These are phyloP conservation scores for Neoarthrinium moseri DNA, from an alignment of 2,329 filamentous ascomycete genomes.

Conservation along the genomic window DNA sequence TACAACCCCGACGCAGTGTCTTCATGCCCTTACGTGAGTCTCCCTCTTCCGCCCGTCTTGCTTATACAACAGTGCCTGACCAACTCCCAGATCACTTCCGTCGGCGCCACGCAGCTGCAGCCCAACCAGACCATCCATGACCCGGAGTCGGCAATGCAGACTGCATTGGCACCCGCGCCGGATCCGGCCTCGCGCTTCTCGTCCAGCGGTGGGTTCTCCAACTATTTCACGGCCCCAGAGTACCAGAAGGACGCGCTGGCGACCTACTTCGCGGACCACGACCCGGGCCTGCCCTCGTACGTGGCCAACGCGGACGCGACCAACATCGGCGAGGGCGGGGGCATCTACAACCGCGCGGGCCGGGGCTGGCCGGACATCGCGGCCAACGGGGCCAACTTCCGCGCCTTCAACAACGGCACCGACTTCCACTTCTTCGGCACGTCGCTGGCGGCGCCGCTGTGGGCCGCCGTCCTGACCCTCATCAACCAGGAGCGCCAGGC, in stretches of 20 bases:
- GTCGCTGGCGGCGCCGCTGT: conserved; percentile 16
- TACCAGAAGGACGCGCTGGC: conserved; percentile 43
- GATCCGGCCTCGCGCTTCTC: conserved; percentile 10
- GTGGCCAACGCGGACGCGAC: conserved; percentile 24
- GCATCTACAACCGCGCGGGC: conserved; percentile 29
- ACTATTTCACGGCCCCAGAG: conserved; percentile 34
- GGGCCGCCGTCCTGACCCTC: conserved; percentile 18
- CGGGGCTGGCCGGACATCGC: conserved; percentile 35
- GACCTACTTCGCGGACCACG: conserved; percentile 35
- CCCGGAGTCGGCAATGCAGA: not conserved
- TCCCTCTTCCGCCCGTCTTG: conserved; percentile 32
- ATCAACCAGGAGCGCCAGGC: conserved; percentile 14
- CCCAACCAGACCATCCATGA: conserved; percentile 1
- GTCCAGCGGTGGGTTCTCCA: conserved; percentile 32
- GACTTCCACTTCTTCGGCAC: conserved; percentile 14
- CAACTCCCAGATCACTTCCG: conserved; percentile 37
- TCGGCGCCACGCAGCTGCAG: conserved; percentile 44
- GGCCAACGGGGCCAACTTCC: conserved; percentile 50
- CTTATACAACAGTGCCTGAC: conserved; percentile 34
- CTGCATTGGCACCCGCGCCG: not conserved
- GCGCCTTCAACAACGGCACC: conserved; percentile 9
- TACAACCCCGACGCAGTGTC: conserved; percentile 48
- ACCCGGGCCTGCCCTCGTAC: conserved; percentile 29
- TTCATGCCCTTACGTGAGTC: conserved; percentile 39
- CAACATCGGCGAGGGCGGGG: conserved; percentile 29